Evolutionary conservation across 805 yeast species (phyloP).

Genomic region (Candida palmyrensis): DNA sequence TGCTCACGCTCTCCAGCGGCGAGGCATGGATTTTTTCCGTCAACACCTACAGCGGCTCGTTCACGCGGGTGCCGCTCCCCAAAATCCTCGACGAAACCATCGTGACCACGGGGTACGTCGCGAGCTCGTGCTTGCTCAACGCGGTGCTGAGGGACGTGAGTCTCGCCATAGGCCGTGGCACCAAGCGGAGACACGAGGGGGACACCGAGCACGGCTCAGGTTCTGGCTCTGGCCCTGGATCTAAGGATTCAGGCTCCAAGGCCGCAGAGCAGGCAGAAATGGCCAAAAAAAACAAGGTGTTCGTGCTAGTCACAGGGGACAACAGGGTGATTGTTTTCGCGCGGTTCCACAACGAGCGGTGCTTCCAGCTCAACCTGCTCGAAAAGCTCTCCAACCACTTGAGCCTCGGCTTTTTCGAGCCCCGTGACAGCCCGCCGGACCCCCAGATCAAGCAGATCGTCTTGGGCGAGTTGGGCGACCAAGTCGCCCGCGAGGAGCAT

Average conservation of each 20-base stretch:
- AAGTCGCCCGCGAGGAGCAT: constrained; percentile 47
- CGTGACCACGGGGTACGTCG: constrained; percentile 65
- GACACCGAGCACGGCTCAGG: constrained; percentile 5
- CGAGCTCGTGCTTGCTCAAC: constrained; percentile 36
- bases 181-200: constrained; percentile 23
- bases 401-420: constrained; percentile 43
- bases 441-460: constrained; percentile 67
- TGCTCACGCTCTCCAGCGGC: constrained; percentile 64
- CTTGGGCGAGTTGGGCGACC: constrained; percentile 62
- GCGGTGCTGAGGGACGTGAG: constrained; percentile 27
- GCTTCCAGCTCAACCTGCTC: constrained; percentile 47
- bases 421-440: constrained; percentile 55
- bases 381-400: constrained; percentile 42
- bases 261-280: constrained; percentile 14
- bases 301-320: constrained; percentile 71
- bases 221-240: constrained; percentile 6
- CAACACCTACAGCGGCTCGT: constrained; percentile 33
- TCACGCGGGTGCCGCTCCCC: constrained; percentile 32
- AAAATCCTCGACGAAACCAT: constrained; percentile 43
- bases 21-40: constrained; percentile 53
- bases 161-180: constrained; percentile 20
- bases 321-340: constrained; percentile 65
- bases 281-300: constrained; percentile 39
- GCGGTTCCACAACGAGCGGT: constrained; percentile 48
- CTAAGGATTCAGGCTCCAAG: too few species aligned